phyloP scores from a whole-genome alignment of 352 stramenopile genomes.

The Elongisporangium prolatum region DNA sequence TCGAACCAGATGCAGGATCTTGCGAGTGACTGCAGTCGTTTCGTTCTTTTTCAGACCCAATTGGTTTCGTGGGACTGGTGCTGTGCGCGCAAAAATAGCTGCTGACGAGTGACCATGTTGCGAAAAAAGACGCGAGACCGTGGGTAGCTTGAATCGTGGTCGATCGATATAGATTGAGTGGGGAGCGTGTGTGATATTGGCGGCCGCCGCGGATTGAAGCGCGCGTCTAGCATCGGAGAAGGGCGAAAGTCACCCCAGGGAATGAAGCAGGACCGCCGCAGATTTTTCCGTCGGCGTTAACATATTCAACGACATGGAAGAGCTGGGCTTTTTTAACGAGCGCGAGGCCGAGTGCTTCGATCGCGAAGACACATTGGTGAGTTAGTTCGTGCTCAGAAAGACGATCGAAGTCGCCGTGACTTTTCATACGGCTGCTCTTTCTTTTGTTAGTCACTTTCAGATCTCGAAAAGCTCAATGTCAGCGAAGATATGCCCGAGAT shows the following conservation, averaged over 20 bases:
- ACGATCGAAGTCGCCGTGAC: neutral
- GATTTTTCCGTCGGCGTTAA: slow-evolving; percentile 17
- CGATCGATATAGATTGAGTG: slow-evolving; percentile 5
- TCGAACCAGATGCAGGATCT: neutral
- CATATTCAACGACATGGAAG: slow-evolving; percentile 50
- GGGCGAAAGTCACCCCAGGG: slow-evolving; percentile 10
- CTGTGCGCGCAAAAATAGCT: neutral
- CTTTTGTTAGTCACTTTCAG: slow-evolving; percentile 54
- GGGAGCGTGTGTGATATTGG: slow-evolving; percentile 13
- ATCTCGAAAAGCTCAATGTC: slow-evolving; percentile 84
- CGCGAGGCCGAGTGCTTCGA: slow-evolving; percentile 83
- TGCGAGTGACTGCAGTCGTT: neutral
- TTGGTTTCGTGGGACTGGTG: neutral
- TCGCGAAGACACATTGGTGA: slow-evolving; percentile 72
- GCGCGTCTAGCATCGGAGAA: slow-evolving; percentile 1
- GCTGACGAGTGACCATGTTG: slow-evolving; percentile 11
- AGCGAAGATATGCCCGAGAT: slow-evolving; percentile 82
- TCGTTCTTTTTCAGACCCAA: neutral
- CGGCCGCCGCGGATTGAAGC: slow-evolving; percentile 6
- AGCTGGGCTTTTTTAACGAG: slow-evolving; percentile 79
- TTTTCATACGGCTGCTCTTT: slow-evolving; percentile 1
- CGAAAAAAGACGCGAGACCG: slow-evolving; percentile 12
- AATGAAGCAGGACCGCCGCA: slow-evolving; percentile 28
- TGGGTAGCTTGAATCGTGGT: slow-evolving; percentile 8
- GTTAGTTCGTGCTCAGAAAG: slow-evolving; percentile 1